Base-by-base conservation (phyloP, 1,284 basidiomycete species). In the Omphalotus olearius region DNA sequence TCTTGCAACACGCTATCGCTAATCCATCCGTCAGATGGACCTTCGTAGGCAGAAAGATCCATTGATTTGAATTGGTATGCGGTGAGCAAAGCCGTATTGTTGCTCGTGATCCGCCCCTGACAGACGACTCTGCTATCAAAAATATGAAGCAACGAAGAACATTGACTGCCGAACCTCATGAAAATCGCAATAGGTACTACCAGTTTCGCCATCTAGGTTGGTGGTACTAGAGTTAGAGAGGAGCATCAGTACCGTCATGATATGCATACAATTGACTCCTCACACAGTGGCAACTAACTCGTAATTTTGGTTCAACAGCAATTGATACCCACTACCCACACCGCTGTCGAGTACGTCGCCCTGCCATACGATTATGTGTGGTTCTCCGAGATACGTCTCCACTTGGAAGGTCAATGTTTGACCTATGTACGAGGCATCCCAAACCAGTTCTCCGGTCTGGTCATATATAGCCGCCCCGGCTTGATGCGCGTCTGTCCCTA, bases 11-110 rank as follows among this genome's bases (percentile, higher is more conserved):
- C 52, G 38, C 52, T 46, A 37, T 54, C 44, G 3, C 18, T 25
- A 14, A 54, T 26, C 20, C 44, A 54, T 40, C 52, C 52, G 13
- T 17, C 6, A n/a, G 14, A 16, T 11, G 52, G 28, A 11, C 52
- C 52, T 20, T 38, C 47, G 25, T 40, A 40, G n/a, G 47, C 16
- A 2, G 47, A 26, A 11, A 54, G 44, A 13, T 54, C 42, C 17
- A 33, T 39, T 11, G 35, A 37, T 14, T 28, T 43, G 6, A 18
- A 35, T 20, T 39, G 36, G 23, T 54, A 54, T 2, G 52, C 37
- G 20, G 47, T 48, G 43, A 50, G 37, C 6, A 54, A 18, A 14
- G 40, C 52, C 6, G 52, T 54, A 33, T 50, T 54, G 14, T 50
- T 50, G 3, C 37, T 23, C 4, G 52, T 50, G n/a, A 50, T 49